Base-by-base conservation (phyloP, 2,329 filamentous ascomycete species). In the Colletotrichum horii region DNA sequence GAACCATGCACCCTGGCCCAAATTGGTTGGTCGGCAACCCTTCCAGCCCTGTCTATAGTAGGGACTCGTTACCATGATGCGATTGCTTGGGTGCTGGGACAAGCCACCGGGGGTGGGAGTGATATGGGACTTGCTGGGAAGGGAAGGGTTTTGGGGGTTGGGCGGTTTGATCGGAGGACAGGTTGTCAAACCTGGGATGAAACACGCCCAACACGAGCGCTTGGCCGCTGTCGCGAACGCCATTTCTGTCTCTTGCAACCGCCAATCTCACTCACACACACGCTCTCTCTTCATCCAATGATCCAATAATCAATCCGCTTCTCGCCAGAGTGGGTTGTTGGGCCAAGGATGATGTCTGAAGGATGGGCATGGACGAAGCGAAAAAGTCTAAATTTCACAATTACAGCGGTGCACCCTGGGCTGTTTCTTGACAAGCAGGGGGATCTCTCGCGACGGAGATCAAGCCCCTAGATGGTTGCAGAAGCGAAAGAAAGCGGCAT, bases 131-230 rank as follows among this genome's bases (percentile, higher is more conserved):
- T 66, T 32, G 43, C n/a, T 52, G 43, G 68, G 65, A 64, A 48
- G 48, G 24, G 28, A 32, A n/a, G 24, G 55, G 58, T 32, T 32
- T 61, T 19, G 24, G 62, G 24, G 56, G 19, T 72, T 36, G 58
- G 15, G 58, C 64, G 36, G 70, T 60, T 68, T 73, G 74, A 69
- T 75, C 64, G 58, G 64, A 76, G 70, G 56, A 64, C 64, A 69
- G 65, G 58, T 60, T 74, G 74, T 69, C 74, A 74, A 76, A 76
- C 74, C 74, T 76, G 70, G 74, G 70, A 76, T 76, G 74, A 76
- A 75, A 75, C 73, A 64, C 56, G 28, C 62, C 69, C 61, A 67
- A 52, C 34, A 38, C 28, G 24, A 62, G 62, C 60, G 71, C 71
- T 71, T 61, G 26, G 55, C 70, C 36, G 26, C 34, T 60, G 67